Evolutionary conservation across 768 basidiomycete genomes (phyloP), one percentile per base, ranked within the genome.

Genomic region (Leccinum uliginosum): DNA sequence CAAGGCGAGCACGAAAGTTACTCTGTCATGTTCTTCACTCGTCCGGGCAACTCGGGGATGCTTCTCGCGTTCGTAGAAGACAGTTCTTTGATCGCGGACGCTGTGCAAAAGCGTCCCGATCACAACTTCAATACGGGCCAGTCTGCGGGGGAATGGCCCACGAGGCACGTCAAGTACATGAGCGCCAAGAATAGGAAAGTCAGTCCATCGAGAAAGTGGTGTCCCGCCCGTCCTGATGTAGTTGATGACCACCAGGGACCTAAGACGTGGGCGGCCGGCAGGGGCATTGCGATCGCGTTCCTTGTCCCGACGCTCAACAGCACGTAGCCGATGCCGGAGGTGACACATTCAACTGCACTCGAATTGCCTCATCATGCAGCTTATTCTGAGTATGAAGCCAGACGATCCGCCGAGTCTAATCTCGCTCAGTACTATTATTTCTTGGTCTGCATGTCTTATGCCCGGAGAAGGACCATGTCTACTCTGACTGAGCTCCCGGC

Each of bases 11-110:
- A 34, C 32, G 32, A 34, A 34, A 14, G 32, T 15, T 34, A 27
- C 26, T 27, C 26, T 27, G 26, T 27, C 26, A 27, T 85, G 0
- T 89, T 80, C 70, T 87, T 89, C 71, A 83, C 79, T 0, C 76
- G 87, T 21, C 86, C 86, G 0, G 80, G 79, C 11, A 78, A 85
- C 64, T 74, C 75, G 2, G 71, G 78, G 35, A 55, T 76, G 1
- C 78, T 87, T 8, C 77, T 74, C 10, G 78, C 85, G 3, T 69
- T 86, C 6, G 68, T 74, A 0, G 76, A 83, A 27, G 74, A 80
- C 8, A 86, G 84, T 55, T 60, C 73, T 0, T 55, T 80, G 2
- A 78, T 87, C 14, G 79, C 81, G 0, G 74, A 77, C 3, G 74
- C 78, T 6, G 71, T 71, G 17, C 62, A 56, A 10, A 68, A 68